These are phyloP conservation scores for Scutellaria minor DNA, from an alignment of 257 asterid species.

Conservation along the genomic window DNA sequence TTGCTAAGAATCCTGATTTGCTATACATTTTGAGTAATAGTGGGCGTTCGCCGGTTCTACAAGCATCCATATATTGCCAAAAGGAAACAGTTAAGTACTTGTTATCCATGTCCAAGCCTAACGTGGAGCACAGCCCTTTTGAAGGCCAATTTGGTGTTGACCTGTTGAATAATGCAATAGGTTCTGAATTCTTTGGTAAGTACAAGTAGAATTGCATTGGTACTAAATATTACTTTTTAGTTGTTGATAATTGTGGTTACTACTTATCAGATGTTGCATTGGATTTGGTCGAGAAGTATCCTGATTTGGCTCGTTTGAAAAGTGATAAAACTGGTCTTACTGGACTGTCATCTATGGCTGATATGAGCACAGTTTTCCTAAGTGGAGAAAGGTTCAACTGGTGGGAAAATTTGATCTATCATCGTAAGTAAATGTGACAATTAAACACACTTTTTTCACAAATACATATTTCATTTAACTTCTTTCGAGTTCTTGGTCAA, in stretches of 20 bases:
- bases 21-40: not conserved
- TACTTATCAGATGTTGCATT: conserved; percentile 30
- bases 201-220: not conserved
- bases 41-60: not conserved
- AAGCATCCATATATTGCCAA: not conserved
- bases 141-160: not conserved
- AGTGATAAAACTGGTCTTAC: not conserved
- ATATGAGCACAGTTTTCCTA: not conserved
- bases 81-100: not conserved
- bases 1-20: not conserved
- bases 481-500: too few species aligned
- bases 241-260: not conserved
- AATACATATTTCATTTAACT: too few species aligned
- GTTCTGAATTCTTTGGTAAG: conserved; percentile 15
- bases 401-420: not conserved
- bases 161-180: not conserved
- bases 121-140: not conserved
- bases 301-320: not conserved
- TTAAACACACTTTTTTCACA: not conserved
- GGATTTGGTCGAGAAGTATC: conserved; percentile 28
- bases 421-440: not conserved
- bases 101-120: not conserved
- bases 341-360: not conserved
- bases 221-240: not conserved
- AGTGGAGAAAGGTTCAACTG: not conserved